A percentile compares a stretch with the other conserved stretches of the same genome.
Conservation (phyloP, 2,329 filamentous ascomycete genomes). For the Fusarium foetens region DNA sequence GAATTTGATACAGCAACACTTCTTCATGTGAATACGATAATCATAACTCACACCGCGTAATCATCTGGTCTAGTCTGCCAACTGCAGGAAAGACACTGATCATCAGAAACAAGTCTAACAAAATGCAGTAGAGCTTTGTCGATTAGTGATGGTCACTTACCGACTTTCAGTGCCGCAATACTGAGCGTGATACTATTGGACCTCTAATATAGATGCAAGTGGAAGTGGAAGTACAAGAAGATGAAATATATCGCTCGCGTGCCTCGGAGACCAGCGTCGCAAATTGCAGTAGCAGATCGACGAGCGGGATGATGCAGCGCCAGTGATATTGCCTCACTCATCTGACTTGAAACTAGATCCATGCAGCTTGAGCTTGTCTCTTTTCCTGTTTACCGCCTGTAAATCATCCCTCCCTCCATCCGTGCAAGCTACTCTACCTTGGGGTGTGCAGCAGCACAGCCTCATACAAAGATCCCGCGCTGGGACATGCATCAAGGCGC, state of each 20-base stretch:
- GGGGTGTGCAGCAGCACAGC: slow-evolving; percentile 29
- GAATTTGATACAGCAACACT: background rate
- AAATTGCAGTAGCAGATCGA: slow-evolving; percentile 14
- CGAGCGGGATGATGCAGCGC: background rate
- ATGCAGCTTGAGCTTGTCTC: slow-evolving; percentile 12
- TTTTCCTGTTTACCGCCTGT: slow-evolving; percentile 14
- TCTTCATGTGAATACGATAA: slow-evolving; percentile 6
- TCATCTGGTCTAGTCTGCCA: background rate
- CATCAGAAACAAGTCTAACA: background rate
- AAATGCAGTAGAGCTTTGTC: background rate
- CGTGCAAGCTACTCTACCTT: slow-evolving; percentile 5
- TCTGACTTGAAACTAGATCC: slow-evolving; percentile 16
- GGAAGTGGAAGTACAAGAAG: background rate
- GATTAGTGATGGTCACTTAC: background rate
- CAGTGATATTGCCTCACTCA: slow-evolving; percentile 28
- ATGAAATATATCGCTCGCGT: slow-evolving; percentile 32
- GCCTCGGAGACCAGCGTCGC: slow-evolving; percentile 12
- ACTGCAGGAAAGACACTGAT: background rate
- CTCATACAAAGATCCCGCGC: slow-evolving; percentile 26
- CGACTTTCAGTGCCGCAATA: slow-evolving; percentile 11
- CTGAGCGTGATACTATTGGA: background rate
- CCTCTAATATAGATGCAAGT: background rate
- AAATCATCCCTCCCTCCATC: slow-evolving; percentile 20
- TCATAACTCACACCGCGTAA: background rate
- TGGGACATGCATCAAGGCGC: slow-evolving; percentile 9